A percentile compares a stretch with the other conserved stretches of the same genome.
Evolutionary conservation across 1,284 basidiomycete genomes (phyloP).

Genomic region (Cryptococcus neoformans): DNA sequence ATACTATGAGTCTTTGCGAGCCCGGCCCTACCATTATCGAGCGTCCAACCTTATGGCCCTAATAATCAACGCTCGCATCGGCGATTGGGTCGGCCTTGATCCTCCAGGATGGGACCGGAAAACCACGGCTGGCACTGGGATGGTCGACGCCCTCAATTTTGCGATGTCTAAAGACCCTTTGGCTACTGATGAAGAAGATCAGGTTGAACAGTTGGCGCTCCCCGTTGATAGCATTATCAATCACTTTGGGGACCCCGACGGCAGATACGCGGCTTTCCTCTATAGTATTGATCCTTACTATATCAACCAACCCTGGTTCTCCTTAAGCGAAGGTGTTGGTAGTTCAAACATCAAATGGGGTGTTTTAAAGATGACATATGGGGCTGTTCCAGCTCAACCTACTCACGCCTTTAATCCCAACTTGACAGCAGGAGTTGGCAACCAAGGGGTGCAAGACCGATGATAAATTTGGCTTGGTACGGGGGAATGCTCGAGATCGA

Average conservation of each 20-base stretch:
- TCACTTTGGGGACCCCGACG: conserved; percentile 34
- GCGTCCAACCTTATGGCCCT: conserved; percentile 34
- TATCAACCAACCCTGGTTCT: neutral
- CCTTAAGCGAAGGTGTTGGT: neutral
- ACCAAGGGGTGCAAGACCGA: neutral
- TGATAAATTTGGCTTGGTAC: neutral
- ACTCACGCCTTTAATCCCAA: neutral
- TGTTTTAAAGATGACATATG: neutral
- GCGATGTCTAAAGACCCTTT: conserved; percentile 21
- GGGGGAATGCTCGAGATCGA: too few relatives aligned
- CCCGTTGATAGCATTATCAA: conserved; percentile 24
- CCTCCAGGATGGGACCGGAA: conserved; percentile 19
- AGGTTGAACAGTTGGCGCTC: conserved; percentile 20
- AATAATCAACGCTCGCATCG: conserved; percentile 18
- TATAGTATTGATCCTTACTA: conserved; percentile 1
- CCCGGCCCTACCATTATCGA: conserved; percentile 39
- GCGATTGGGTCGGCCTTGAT: conserved; percentile 9
- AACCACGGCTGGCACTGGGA: conserved; percentile 19
- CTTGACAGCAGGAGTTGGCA: neutral
- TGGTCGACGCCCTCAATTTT: conserved; percentile 31
- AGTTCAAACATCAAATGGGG: neutral
- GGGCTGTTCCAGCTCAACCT: neutral
- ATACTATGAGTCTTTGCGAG: conserved; percentile 7
- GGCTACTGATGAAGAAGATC: neutral
- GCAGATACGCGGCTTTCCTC: conserved; percentile 27